phyloP scores from a whole-genome alignment of 2,329 filamentous ascomycete genomes.

The Penicillium sp. region DNA sequence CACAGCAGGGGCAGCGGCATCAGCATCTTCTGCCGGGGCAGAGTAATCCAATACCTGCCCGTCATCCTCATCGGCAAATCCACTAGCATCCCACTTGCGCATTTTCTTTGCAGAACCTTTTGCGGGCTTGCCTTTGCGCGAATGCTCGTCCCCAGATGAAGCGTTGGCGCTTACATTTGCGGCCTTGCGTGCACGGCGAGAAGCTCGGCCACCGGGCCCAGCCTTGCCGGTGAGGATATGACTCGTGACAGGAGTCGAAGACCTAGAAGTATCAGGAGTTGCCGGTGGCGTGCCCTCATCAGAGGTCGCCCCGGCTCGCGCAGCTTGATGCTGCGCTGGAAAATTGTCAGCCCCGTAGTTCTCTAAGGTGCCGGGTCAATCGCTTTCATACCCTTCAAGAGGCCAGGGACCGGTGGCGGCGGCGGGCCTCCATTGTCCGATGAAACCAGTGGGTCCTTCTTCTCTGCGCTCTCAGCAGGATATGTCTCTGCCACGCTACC shows the following conservation, averaged over 20 bases:
- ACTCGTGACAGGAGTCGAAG: constrained; percentile 65
- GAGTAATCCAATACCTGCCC: constrained; percentile 88
- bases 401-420: constrained; percentile 52
- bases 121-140: constrained; percentile 56
- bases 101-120: constrained; percentile 68
- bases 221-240: constrained; percentile 70
- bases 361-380: background rate
- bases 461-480: constrained; percentile 40
- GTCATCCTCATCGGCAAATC: constrained; percentile 77
- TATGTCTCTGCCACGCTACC: constrained; percentile 47
- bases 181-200: constrained; percentile 73
- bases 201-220: constrained; percentile 73
- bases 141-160: constrained; percentile 81
- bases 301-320: constrained; percentile 49
- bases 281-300: constrained; percentile 66
- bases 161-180: constrained; percentile 48
- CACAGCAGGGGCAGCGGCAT: constrained; percentile 56
- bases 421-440: constrained; percentile 52
- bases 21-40: constrained; percentile 57
- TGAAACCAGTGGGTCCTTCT: constrained; percentile 47
- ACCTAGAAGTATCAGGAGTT: constrained; percentile 74
- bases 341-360: constrained; percentile 21
- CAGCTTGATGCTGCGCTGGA: constrained; percentile 46
- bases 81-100: constrained; percentile 88
- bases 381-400: constrained; percentile 47